Evolutionary conservation across 495 filamentous ascomycete species (phyloP).

Genomic region (Lepidopterella palustris): DNA sequence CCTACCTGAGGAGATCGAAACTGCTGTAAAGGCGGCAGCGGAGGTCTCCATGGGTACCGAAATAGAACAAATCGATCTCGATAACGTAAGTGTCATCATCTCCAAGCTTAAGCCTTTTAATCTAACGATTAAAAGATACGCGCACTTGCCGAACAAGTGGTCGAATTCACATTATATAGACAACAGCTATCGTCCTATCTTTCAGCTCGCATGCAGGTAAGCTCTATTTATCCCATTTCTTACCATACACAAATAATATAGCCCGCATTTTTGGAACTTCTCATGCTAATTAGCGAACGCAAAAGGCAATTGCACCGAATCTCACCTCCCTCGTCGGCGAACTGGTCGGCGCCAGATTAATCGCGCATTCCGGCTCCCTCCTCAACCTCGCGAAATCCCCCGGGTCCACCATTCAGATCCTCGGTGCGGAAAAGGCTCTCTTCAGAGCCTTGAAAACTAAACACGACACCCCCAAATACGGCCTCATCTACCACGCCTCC

Average conservation of each 20-base stretch:
- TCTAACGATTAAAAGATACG: too few species aligned
- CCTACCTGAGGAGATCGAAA: conserved; percentile 92
- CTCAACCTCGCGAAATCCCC: conserved; percentile 96
- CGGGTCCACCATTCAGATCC: conserved; percentile 92
- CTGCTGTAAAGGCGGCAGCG: conserved; percentile 83
- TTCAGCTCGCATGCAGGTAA: conserved; percentile 84
- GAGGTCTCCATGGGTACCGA: conserved; percentile 99
- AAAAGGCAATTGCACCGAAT: conserved; percentile 82
- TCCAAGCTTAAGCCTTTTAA: too few species aligned
- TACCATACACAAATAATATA: background rate
- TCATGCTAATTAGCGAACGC: background rate
- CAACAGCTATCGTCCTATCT: conserved; percentile 82
- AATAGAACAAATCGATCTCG: conserved; percentile 80
- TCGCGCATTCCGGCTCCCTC: conserved; percentile 90
- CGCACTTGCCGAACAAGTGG: conserved; percentile 85
- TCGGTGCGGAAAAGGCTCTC: conserved; percentile 96
- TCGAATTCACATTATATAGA: conserved; percentile 83
- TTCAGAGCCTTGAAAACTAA: conserved; percentile 99
- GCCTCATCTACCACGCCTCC: conserved; percentile 96
- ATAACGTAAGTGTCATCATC: too few species aligned
- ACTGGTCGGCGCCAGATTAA: conserved; percentile 89
- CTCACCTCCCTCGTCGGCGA: conserved; percentile 90
- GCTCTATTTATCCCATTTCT: too few species aligned
- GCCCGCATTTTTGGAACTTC: background rate
- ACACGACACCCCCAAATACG: conserved; percentile 98